phyloP scores from a whole-genome alignment of 2,329 filamentous ascomycete species.

The Fusarium drepaniforme region DNA sequence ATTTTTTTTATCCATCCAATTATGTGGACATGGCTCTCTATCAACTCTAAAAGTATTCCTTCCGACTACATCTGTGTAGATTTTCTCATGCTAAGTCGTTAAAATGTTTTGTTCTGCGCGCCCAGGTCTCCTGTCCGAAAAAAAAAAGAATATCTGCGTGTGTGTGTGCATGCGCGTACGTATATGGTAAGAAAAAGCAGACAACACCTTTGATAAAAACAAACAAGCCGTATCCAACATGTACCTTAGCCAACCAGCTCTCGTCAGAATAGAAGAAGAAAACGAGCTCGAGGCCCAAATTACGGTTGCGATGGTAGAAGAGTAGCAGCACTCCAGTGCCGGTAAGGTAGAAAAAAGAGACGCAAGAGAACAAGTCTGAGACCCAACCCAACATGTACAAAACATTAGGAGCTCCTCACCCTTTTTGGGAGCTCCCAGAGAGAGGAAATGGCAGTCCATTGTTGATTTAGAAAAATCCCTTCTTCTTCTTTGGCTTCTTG shows the following conservation, averaged over 20 bases:
- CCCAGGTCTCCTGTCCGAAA: constrained; percentile 27
- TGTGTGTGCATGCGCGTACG: constrained; percentile 15
- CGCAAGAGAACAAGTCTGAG: constrained; percentile 7
- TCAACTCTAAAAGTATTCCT: constrained; percentile 38
- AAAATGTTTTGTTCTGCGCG: constrained; percentile 33
- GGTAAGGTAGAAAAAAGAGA: not conserved
- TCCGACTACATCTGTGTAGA: constrained; percentile 43
- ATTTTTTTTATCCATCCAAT: constrained; percentile 35
- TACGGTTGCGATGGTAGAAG: constrained; percentile 15
- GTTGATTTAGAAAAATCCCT: constrained; percentile 53
- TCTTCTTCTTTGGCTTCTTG: constrained; percentile 55
- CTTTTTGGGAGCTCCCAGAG: constrained; percentile 8
- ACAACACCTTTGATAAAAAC: constrained; percentile 7
- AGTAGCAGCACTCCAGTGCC: constrained; percentile 10
- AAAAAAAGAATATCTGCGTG: constrained; percentile 10
- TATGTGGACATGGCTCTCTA: constrained; percentile 42
- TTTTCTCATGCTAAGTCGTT: constrained; percentile 46
- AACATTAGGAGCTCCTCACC: constrained; percentile 4
- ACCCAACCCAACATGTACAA: constrained; percentile 20
- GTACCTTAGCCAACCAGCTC: constrained; percentile 18
- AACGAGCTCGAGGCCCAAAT: constrained; percentile 7
- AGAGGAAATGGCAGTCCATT: constrained; percentile 3
- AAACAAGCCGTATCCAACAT: constrained; percentile 20
- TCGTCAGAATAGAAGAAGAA: not conserved
- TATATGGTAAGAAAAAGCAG: constrained; percentile 16